Evolutionary conservation across 2,329 filamentous ascomycete genomes (phyloP), one percentile per base, ranked within the genome.

Genomic region (Davidsoniella neocaledoniae): DNA sequence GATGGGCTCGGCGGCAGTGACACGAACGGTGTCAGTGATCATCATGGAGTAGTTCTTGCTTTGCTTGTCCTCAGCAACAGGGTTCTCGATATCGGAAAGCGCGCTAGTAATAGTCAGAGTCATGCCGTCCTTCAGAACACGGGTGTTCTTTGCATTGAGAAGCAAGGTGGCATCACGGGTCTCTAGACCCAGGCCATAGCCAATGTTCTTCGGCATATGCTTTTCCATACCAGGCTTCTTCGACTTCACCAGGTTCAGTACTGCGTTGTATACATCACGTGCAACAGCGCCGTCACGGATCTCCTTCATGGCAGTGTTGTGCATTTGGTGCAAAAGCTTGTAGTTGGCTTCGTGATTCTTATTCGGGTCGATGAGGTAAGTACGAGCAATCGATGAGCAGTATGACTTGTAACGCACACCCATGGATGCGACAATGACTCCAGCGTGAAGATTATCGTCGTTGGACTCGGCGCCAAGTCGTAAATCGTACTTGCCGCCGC

Each of bases 191-290:
- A 98, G 85, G 44, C 87, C 90, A 58, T 81, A 86, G 45, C 91
- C 91, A 37, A 96, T 81, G 56, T 85, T 94, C 66, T 93, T 94
- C 42, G 90, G 68, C 61, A 98, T 95, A 60, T 95, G 81, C 67
- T 93, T 90, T 67, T 94, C 91, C 55, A 96, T 72, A 54, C 96
- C 90, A 0, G 91, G 90, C 66, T 93, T 94, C 70, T 93, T 96
- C 46, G 83, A 74, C 62, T 81, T 88, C 59, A 98, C 75, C 47
- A 90, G 72, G 52, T 70, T 71, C 10, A 94, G 60, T 0, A 91
- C 91, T 66, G 94, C 96, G 64, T 74, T 76, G 66, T 95, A 98
- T 25, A 98, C 77, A 52, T 98, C 90, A 65, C 91, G 94, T 45
- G 83, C 85, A 2, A 78, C 68, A 10, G 81, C 83, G 26, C 91